Evolutionary conservation across 2,329 filamentous ascomycete genomes (phyloP), one percentile per base, ranked within the genome.

Genomic region (Sporothrix curviconia): DNA sequence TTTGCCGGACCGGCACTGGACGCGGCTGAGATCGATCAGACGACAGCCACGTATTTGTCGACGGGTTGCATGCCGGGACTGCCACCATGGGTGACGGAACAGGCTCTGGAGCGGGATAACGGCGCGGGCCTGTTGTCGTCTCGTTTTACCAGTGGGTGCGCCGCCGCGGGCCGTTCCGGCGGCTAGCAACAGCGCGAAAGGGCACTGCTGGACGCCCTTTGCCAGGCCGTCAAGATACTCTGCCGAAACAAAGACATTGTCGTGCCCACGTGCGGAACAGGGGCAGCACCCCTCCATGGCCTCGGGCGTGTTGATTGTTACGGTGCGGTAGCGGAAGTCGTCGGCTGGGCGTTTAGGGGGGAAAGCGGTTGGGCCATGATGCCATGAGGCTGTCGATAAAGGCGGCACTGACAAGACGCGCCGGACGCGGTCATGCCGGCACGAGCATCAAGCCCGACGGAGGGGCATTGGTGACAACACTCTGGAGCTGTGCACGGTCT

Each of bases 261-360:
- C 28, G 24, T 49, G 37, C n/a, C 44, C 55, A 56, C 11, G 51
- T n/a, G n/a, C 44, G n/a, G 32, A 56, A 36, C 5, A 28, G 12
- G 7, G 36, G 25, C 17, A 40, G 19, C 5, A 52, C 34, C 36
- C 36, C 36, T 52, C 49, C 49, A 52, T 52, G 14, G 34, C 49
- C 12, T 52, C 49, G 8, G 28, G 24, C 19, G 49, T 52, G 34
- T 52, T 40, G 49, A 52, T n/a, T n/a, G n/a, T n/a, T n/a, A n/a
- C n/a, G n/a, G n/a, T 52, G 34, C 40, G 30, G 4, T 40, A 19
- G 7, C 40, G 34, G 36, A 25, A 52, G 49, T 40, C 28, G 19
- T 12, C 9, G 14, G 34, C 19, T 30, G 2, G 49, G 49, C 3
- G 36, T 52, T n/a, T n/a, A n/a, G 22, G 49, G 34, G 2, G 49